These are phyloP conservation scores for Agaricus blazei DNA, from an alignment of 768 basidiomycete genomes.

Conservation along the genomic window DNA sequence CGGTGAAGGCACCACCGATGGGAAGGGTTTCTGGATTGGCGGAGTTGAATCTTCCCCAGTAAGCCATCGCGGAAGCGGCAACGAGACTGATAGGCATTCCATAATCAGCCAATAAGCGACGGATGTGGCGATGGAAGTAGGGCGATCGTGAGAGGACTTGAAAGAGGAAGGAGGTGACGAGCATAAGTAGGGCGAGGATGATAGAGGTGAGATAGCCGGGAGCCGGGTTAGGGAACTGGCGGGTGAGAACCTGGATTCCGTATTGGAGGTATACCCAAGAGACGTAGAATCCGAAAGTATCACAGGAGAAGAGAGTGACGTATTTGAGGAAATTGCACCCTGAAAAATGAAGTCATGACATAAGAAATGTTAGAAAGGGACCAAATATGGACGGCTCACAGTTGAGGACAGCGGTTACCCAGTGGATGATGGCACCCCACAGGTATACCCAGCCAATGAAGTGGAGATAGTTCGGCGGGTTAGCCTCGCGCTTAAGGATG, in stretches of 20 bases:
- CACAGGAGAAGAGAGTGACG: conserved; percentile 86
- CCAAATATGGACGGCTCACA: conserved; percentile 36
- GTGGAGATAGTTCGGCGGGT: conserved; percentile 68
- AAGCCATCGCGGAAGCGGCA: conserved; percentile 70
- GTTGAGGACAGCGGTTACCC: conserved; percentile 75
- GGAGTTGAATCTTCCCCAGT: conserved; percentile 75
- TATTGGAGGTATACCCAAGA: conserved; percentile 76
- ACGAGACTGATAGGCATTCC: conserved; percentile 88
- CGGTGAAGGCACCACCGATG: conserved; percentile 59
- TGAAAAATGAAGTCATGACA: conserved; percentile 17
- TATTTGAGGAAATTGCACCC: conserved; percentile 84
- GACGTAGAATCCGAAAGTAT: conserved; percentile 92
- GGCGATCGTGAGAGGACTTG: conserved; percentile 54
- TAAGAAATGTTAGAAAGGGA: too few relatives aligned
- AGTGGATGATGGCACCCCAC: conserved; percentile 85
- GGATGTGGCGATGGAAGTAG: conserved; percentile 69
- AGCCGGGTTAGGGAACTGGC: conserved; percentile 48
- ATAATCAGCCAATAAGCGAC: conserved; percentile 79
- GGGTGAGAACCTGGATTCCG: conserved; percentile 77
- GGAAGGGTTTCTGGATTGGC: conserved; percentile 65
- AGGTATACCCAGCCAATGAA: conserved; percentile 68
- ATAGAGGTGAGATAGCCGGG: conserved; percentile 50
- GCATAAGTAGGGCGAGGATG: conserved; percentile 75
- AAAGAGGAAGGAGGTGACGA: conserved; percentile 71
- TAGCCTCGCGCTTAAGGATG: conserved; percentile 52